A percentile compares a stretch with the other conserved stretches of the same genome.
Conservation (phyloP, 192 early-diverging fungal genomes). For the Backusella westeae region DNA sequence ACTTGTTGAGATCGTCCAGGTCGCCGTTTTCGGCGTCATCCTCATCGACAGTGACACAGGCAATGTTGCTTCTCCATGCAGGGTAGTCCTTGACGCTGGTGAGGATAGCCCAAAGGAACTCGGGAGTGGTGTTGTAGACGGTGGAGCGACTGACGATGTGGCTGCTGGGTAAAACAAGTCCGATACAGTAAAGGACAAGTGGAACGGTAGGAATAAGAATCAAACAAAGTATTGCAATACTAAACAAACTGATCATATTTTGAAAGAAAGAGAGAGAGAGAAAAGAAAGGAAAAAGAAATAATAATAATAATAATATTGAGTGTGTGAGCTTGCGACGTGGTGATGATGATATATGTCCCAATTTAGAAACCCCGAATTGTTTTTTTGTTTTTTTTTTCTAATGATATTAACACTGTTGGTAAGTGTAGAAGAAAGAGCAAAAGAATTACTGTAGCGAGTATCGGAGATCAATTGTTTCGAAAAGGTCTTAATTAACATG, state of each 20-base stretch:
- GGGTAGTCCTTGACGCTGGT: slow-evolving; percentile 27
- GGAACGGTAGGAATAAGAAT: slow-evolving; percentile 27
- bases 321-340: background rate
- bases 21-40: slow-evolving; percentile 4
- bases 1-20: background rate
- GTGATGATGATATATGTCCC: background rate
- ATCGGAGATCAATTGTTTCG: background rate
- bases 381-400: too few species aligned
- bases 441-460: too few species aligned
- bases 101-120: slow-evolving; percentile 21
- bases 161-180: slow-evolving; percentile 20
- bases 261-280: background rate
- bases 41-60: background rate
- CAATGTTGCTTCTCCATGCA: slow-evolving; percentile 22
- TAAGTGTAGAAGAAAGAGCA: too few species aligned
- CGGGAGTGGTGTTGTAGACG: slow-evolving; percentile 10
- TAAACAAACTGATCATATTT: slow-evolving; percentile 9
- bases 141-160: slow-evolving; percentile 24
- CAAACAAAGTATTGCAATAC: background rate
- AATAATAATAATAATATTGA: too few species aligned
- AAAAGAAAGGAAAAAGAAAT: background rate
- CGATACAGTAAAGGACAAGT: slow-evolving; percentile 25
- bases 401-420: too few species aligned
- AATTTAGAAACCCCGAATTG: background rate
- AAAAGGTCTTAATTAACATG: background rate